Conservation (phyloP, 2,329 filamentous ascomycete genomes). For the Cercospora sp. region DNA sequence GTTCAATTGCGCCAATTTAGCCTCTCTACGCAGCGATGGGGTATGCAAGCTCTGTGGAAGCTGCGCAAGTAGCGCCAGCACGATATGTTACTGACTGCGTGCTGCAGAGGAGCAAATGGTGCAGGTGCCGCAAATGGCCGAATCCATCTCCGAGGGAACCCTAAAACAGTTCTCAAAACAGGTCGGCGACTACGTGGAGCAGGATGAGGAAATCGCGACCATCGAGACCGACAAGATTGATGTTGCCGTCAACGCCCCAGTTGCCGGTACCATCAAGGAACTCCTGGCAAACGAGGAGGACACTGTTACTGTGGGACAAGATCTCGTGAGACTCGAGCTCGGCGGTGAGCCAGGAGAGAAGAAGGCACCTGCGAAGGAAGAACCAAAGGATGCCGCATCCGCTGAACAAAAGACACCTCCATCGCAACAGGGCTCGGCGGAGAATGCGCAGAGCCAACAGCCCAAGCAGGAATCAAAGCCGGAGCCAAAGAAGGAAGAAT, state of each 20-base stretch:
- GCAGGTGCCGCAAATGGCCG: conserved; percentile 97
- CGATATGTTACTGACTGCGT: conserved; percentile 18
- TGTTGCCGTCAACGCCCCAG: conserved; percentile 90
- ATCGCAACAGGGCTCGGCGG: conserved; percentile 30
- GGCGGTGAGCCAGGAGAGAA: conserved; percentile 62
- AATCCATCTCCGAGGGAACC: conserved; percentile 97
- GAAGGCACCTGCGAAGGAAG: conserved; percentile 55
- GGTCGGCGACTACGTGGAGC: conserved; percentile 89
- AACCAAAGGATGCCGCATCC: conserved; percentile 62
- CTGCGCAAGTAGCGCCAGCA: background rate
- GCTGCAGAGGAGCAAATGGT: conserved; percentile 72
- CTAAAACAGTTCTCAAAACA: conserved; percentile 94
- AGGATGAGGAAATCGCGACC: conserved; percentile 95
- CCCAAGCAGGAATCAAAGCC: conserved; percentile 45
- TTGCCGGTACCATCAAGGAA: conserved; percentile 88
- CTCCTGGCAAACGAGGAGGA: conserved; percentile 91
- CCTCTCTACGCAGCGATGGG: conserved; percentile 26
- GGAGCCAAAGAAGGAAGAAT: conserved; percentile 47
- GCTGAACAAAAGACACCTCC: conserved; percentile 53
- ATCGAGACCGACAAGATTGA: conserved; percentile 99
- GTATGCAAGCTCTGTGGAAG: background rate
- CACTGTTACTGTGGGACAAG: conserved; percentile 91
- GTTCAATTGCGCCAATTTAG: conserved; percentile 39
- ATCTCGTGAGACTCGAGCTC: conserved; percentile 81
- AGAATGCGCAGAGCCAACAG: conserved; percentile 50